Base-by-base conservation (phyloP, 192 early-diverging fungal species). In the Radiomyces spectabilis region DNA sequence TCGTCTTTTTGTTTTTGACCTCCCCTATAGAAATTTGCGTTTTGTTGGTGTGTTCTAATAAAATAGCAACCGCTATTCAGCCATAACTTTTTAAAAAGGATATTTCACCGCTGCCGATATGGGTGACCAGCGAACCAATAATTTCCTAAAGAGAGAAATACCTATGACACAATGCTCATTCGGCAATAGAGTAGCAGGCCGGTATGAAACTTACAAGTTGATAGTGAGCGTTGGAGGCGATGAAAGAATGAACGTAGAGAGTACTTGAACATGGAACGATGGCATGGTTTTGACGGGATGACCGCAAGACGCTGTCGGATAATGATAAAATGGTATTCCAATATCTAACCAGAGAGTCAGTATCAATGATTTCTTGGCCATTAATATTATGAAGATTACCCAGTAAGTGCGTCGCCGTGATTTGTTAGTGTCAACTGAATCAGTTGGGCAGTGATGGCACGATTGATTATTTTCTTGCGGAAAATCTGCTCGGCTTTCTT, bases 71-170 rank as follows among this genome's bases (percentile, higher is more conserved):
- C n/a, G n/a, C n/a, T n/a, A n/a, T n/a, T n/a, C n/a, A n/a, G n/a
- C n/a, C n/a, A n/a, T n/a, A n/a, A n/a, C n/a, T n/a, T n/a, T n/a
- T n/a, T n/a, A 43, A 55, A 63, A 63, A 63, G 61, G 61, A 63
- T 61, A 51, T 59, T 15, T 65, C 73, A 6, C 85, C 85, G 41
- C 86, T 88, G 33, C 86, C 88, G 37, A 90, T 84, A 51, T 90
- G 88, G 15, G 81, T 80, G 1, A 86, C 83, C 27, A 90, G 57
- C n/a, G 80, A 80, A n/a, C 78, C 83, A 37, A 87, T 66, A 21
- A 88, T 84, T 66, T 90, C 88, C 67, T 68, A 41, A 30, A n/a
- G n/a, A n/a, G n/a, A n/a, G n/a, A n/a, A n/a, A n/a, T n/a, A n/a
- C n/a, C n/a, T n/a, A n/a, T n/a, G n/a, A n/a, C n/a, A n/a, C n/a